Base-by-base conservation (phyloP, 805 yeast genomes). In the Kodamaea restingae region DNA sequence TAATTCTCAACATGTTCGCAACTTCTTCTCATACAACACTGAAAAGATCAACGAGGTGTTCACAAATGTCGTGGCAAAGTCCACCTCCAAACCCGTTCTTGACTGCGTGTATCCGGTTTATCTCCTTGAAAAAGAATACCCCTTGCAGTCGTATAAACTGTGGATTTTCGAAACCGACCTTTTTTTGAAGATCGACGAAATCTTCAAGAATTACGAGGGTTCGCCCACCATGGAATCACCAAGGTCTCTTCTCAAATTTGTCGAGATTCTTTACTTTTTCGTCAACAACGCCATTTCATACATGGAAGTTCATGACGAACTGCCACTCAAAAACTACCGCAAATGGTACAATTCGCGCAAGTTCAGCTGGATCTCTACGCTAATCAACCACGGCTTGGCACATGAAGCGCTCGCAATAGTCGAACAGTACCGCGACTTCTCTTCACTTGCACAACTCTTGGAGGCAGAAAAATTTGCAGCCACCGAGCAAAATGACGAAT, bases 371-470 rank as follows among this genome's bases (percentile, higher is more conserved):
- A 75, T 83, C 9, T 62, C 67, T 15, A 65, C 73, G 3, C 59
- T 87, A 41, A 70, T 81, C 9, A 53, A 66, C n/a, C 56, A 75
- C 39, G 71, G 73, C 6, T 63, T 75, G 35, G 67, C 71, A 27
- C 63, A 67, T 6, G 78, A 76, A 18, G 84, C 90, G 0, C 55
- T 84, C 15, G 60, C 62, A 6, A 68, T 88, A 20, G 76, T 88
- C 0, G 95, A 85, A 46, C 64, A 70, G 18, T 84, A 80, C 57
- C 56, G 64, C 12, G 95, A 88, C 54, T 71, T 81, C 49, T 64
- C 75, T 24, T 78, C 90, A 1, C 59, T 88, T 18, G 82, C 81
- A 0, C 76, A 69, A 37, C 67, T 67, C 8, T 53, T 66, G 21
- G 72, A 68, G 28, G 46, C 55, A n/a, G 63, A 66, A 44, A 46